phyloP scores from a whole-genome alignment of 345 rosid genomes.

The Luvunga scandens region DNA sequence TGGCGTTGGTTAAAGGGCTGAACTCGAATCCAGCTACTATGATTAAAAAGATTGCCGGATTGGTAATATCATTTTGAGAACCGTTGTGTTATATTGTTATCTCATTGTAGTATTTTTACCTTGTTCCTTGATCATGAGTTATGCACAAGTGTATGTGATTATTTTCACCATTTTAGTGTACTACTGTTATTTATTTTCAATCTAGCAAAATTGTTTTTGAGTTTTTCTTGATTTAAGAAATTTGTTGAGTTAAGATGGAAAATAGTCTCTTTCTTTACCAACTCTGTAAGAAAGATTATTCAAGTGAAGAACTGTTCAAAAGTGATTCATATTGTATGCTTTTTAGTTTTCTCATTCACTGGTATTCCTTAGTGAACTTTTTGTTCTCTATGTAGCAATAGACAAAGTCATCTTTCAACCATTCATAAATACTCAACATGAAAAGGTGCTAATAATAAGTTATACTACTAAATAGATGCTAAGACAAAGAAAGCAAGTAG shows the following conservation, averaged over 20 bases:
- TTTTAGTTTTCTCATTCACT: not conserved
- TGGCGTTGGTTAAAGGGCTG: slow-evolving; percentile 75
- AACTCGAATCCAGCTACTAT: slow-evolving; percentile 84
- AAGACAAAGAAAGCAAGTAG: not conserved
- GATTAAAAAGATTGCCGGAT: slow-evolving; percentile 89
- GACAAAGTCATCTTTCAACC: not conserved
- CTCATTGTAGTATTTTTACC: not conserved
- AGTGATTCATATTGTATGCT: not conserved
- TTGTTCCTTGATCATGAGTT: not conserved
- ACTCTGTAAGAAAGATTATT: not conserved
- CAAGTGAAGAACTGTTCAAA: not conserved
- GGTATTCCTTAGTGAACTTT: not conserved
- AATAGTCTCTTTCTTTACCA: not conserved
- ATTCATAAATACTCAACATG: not conserved
- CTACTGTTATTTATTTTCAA: not conserved
- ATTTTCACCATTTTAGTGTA: not conserved
- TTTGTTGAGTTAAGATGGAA: not conserved
- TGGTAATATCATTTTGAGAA: slow-evolving; percentile 51
- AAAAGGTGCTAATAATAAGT: not conserved
- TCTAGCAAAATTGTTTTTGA: not conserved
- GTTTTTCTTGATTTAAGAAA: not conserved
- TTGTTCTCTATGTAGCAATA: not conserved
- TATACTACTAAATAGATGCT: not conserved
- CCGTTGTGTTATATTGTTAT: slow-evolving; percentile 14
- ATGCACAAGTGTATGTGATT: not conserved